Evolutionary conservation across 768 basidiomycete genomes (phyloP).

Genomic region (Suillus placidus): DNA sequence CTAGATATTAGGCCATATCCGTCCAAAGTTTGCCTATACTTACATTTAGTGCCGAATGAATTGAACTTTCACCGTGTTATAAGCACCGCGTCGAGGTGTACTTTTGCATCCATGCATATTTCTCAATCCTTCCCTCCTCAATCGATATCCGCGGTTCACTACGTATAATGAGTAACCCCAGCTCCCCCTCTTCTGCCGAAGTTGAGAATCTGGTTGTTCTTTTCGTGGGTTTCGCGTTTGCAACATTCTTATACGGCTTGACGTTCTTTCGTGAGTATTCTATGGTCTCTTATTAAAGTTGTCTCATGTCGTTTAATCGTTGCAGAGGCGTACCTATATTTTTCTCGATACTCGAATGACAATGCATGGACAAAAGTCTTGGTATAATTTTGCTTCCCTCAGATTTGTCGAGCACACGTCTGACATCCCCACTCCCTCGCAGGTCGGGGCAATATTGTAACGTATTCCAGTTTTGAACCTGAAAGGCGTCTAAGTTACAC

Average conservation of each 20-base stretch:
- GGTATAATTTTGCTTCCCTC: constrained; percentile 15
- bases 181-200: constrained; percentile 21
- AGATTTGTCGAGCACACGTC: neutral
- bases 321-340: constrained; percentile 34
- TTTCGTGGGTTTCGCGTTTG: constrained; percentile 31
- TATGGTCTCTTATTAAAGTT: neutral
- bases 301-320: neutral
- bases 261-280: constrained; percentile 35
- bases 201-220: constrained; percentile 28
- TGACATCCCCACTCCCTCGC: neutral
- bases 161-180: constrained; percentile 19
- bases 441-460: constrained; percentile 29
- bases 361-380: constrained; percentile 20
- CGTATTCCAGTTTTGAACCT: neutral
- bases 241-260: constrained; percentile 34
- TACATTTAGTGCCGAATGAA: neutral
- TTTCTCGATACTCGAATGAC: constrained; percentile 30
- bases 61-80: constrained; percentile 13
- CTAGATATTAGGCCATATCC: no score
- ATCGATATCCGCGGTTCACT: neutral
- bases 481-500: neutral
- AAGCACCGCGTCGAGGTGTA: constrained; percentile 6
- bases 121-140: neutral
- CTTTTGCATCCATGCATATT: constrained; percentile 8
- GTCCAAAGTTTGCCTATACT: no score